A percentile compares a stretch with the other conserved stretches of the same genome.
phyloP scores from a whole-genome alignment of 176 grass and related monocot genomes.

The Raddia distichophylla region DNA sequence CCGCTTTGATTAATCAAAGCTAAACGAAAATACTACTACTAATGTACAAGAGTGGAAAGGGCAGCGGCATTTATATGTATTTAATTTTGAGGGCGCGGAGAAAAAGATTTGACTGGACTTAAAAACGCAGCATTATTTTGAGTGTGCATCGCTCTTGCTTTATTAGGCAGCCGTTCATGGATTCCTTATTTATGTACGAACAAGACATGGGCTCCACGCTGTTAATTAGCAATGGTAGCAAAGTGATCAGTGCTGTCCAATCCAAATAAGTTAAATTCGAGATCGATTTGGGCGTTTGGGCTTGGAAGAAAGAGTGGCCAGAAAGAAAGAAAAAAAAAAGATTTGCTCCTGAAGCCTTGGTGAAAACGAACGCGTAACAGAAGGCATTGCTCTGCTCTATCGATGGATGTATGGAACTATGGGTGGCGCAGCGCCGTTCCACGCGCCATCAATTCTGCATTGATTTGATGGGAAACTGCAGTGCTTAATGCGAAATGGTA shows the following conservation, averaged over 20 bases:
- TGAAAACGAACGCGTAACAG: not conserved
- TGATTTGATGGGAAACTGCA: constrained; percentile 27
- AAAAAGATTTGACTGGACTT: not conserved
- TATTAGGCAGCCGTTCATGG: not conserved
- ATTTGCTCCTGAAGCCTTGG: not conserved
- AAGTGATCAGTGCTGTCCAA: not conserved
- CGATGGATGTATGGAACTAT: too few relatives aligned
- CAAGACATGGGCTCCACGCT: not conserved
- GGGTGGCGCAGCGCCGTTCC: too few relatives aligned
- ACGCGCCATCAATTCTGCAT: not conserved
- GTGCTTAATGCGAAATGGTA: constrained; percentile 2
- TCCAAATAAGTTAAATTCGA: not conserved
- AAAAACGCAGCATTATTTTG: constrained; percentile 3
- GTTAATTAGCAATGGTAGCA: not conserved
- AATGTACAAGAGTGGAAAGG: not conserved
- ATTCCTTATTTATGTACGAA: not conserved
- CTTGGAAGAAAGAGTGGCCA: not conserved
- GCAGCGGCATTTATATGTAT: not conserved
- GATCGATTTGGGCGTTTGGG: not conserved
- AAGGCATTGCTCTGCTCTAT: not conserved
- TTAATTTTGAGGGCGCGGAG: not conserved
- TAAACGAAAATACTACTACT: too few relatives aligned
- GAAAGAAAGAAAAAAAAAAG: not conserved
- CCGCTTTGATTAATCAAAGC: not conserved
- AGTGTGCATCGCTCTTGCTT: not conserved